These are phyloP conservation scores for Aspergillus sp. DNA, from an alignment of 2,329 filamentous ascomycete species.

Conservation along the genomic window DNA sequence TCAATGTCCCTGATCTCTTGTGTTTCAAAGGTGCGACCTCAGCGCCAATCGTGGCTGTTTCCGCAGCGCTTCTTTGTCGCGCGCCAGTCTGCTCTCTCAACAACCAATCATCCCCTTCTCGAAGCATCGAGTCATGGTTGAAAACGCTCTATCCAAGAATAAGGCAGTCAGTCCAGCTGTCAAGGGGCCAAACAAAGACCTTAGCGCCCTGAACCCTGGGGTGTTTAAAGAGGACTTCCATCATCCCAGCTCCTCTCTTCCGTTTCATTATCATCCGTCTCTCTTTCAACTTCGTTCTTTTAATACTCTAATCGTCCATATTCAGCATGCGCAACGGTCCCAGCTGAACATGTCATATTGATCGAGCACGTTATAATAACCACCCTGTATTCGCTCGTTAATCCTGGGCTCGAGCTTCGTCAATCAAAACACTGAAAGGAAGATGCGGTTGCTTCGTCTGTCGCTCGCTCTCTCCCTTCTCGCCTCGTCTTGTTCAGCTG, in stretches of 20 bases:
- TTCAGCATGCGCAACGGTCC: background rate
- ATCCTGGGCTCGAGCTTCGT: background rate
- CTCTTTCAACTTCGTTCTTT: background rate
- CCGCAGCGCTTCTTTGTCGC: background rate
- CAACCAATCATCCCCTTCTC: background rate
- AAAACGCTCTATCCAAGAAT: background rate
- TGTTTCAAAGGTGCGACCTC: background rate
- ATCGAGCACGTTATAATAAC: background rate
- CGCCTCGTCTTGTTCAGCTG: constrained; percentile 2
- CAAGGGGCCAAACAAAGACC: background rate
- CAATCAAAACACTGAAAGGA: background rate
- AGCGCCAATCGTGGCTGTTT: background rate
- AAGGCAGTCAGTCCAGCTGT: background rate
- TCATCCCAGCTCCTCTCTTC: background rate
- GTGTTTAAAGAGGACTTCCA: background rate
- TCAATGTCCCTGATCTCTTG: background rate
- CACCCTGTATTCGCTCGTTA: background rate
- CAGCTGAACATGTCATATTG: background rate
- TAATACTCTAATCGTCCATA: background rate
- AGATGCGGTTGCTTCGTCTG: background rate
- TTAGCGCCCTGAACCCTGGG: background rate
- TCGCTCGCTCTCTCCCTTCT: background rate
- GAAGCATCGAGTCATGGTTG: background rate
- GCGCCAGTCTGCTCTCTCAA: background rate
- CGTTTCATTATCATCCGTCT: background rate